phyloP scores from a whole-genome alignment of 345 rosid genomes.

The Populus nigra region DNA sequence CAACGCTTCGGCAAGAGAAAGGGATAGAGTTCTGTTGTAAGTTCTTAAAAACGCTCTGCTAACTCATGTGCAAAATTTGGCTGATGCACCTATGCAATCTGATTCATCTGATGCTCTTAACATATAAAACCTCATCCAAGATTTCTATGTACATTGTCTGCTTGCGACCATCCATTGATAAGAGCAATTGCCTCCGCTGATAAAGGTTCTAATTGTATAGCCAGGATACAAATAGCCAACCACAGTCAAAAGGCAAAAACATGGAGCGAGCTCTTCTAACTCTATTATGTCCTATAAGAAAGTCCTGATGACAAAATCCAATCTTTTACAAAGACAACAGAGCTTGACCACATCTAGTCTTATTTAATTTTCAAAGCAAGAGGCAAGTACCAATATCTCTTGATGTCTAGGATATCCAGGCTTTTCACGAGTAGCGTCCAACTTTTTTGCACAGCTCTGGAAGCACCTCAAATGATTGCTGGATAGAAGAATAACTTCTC shows the following conservation, averaged over 20 bases:
- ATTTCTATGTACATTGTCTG: background rate
- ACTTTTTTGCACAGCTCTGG: background rate
- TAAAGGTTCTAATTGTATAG: constrained; percentile 6
- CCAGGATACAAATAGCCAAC: constrained; percentile 2
- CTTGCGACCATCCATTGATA: background rate
- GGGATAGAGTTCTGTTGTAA: background rate
- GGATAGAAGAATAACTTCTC: constrained; percentile 9
- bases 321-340: constrained; percentile 15
- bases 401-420: constrained; percentile 15
- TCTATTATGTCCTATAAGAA: constrained; percentile 23
- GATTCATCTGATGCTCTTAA: background rate
- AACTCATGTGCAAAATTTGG: background rate
- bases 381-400: constrained; percentile 12
- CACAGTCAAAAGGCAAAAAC: constrained; percentile 11
- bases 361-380: constrained; percentile 29
- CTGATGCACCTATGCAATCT: background rate
- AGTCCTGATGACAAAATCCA: constrained; percentile 18
- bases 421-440: constrained; percentile 3
- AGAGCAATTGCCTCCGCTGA: background rate
- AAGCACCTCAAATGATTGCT: constrained; percentile 15
- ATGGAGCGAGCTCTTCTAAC: constrained; percentile 11
- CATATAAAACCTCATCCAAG: background rate
- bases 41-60: background rate
- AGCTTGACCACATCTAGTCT: constrained; percentile 15
- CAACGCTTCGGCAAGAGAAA: background rate